Evolutionary conservation across 108 stramenopile species (phyloP).

Genomic region (Conticribra weissflogii): DNA sequence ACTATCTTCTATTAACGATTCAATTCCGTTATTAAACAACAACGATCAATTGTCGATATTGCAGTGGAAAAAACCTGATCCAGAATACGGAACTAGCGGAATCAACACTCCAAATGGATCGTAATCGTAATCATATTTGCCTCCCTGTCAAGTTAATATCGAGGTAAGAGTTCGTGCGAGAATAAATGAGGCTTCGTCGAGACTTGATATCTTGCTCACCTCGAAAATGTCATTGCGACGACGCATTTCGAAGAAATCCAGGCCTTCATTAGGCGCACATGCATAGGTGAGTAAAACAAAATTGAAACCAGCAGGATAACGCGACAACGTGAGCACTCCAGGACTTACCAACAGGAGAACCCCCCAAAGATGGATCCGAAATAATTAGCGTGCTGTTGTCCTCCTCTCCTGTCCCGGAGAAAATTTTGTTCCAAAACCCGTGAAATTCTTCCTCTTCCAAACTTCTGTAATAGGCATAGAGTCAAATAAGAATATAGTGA

Average conservation of each 20-base stretch:
- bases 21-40: no score
- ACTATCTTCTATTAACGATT: no score
- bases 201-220: no score
- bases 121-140: constrained; percentile 16
- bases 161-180: no score
- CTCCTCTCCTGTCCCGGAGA: constrained; percentile 5
- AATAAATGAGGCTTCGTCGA: no score
- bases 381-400: constrained; percentile 32
- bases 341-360: constrained; percentile 9
- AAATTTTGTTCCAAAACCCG: constrained; percentile 37
- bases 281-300: not conserved
- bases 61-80: constrained; percentile 38
- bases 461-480: not conserved
- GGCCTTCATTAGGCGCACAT: not conserved
- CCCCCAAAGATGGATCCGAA: constrained; percentile 7
- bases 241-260: constrained; percentile 38
- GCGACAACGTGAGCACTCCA: not conserved
- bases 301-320: not conserved
- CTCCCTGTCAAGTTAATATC: no score
- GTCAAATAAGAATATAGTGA: not conserved
- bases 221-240: constrained; percentile 21
- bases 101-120: constrained; percentile 25
- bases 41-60: constrained; percentile 9
- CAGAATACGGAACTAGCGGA: constrained; percentile 20
- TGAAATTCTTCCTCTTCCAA: constrained; percentile 33